These are phyloP conservation scores for Phaeosphaeriaceae sp. DNA, from an alignment of 2,329 filamentous ascomycete species.

Conservation along the genomic window DNA sequence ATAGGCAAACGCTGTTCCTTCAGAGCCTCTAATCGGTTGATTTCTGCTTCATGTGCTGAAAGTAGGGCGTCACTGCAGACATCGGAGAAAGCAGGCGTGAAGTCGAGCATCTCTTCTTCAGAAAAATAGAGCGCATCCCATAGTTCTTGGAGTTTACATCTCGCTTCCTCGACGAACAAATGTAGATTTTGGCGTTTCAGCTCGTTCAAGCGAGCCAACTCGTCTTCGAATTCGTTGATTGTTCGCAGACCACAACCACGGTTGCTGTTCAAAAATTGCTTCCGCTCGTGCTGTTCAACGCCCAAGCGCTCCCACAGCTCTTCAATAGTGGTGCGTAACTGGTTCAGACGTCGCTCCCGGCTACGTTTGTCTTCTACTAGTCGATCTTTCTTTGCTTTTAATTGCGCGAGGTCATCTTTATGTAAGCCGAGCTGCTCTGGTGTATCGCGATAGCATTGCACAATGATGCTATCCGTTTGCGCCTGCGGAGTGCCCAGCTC, in stretches of 20 bases:
- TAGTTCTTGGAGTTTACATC: slow-evolving; percentile 87
- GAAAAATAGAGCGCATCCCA: slow-evolving; percentile 96
- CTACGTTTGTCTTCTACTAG: slow-evolving; percentile 86
- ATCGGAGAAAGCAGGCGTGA: slow-evolving; percentile 95
- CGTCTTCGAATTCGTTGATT: slow-evolving; percentile 96
- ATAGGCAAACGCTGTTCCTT: slow-evolving; percentile 87
- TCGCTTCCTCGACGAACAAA: slow-evolving; percentile 92
- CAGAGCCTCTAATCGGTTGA: slow-evolving; percentile 78
- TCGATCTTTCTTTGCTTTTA: slow-evolving; percentile 78
- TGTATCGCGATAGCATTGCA: slow-evolving; percentile 86
- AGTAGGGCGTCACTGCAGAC: slow-evolving; percentile 96
- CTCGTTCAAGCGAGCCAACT: slow-evolving; percentile 84
- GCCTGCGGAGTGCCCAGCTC: slow-evolving; percentile 93
- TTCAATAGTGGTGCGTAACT: slow-evolving; percentile 80
- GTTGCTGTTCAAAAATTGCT: slow-evolving; percentile 83
- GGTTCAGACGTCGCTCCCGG: slow-evolving; percentile 77
- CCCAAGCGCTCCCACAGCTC: slow-evolving; percentile 87
- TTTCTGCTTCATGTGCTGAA: slow-evolving; percentile 92
- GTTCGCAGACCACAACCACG: slow-evolving; percentile 88
- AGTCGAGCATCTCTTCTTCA: slow-evolving; percentile 98
- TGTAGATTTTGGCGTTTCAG: slow-evolving; percentile 95
- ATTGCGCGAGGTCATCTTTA: slow-evolving; percentile 77
- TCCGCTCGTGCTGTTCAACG: slow-evolving; percentile 81
- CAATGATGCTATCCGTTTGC: slow-evolving; percentile 85
- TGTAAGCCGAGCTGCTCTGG: slow-evolving; percentile 95